phyloP scores from a whole-genome alignment of 176 grass and related monocot genomes.

The Oryza punctata region DNA sequence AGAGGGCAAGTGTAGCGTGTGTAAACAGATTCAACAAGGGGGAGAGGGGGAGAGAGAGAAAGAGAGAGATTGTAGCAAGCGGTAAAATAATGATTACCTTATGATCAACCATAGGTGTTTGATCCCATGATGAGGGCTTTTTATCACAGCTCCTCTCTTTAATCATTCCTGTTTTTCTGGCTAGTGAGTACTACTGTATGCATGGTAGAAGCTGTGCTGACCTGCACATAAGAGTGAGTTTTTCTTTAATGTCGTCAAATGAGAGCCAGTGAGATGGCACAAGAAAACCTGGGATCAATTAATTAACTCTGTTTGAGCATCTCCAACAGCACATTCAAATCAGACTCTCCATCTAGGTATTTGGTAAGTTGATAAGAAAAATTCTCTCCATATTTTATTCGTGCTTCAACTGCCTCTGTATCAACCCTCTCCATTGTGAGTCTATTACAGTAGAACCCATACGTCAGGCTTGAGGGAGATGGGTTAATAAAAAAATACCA shows the following conservation, averaged over 20 bases:
- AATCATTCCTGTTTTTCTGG: background rate
- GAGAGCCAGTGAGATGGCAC: background rate
- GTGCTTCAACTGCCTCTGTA: too few relatives aligned
- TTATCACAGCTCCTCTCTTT: background rate
- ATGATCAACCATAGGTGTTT: constrained; percentile 23
- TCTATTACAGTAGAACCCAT: too few relatives aligned
- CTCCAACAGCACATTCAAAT: too few relatives aligned
- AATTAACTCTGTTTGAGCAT: too few relatives aligned
- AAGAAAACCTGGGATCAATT: background rate
- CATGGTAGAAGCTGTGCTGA: background rate
- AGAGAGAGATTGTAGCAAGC: background rate
- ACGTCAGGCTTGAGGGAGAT: too few relatives aligned
- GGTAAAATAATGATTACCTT: constrained; percentile 38
- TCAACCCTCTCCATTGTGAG: too few relatives aligned
- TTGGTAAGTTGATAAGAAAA: too few relatives aligned
- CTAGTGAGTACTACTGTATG: too few relatives aligned
- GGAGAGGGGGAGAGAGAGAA: too few relatives aligned
- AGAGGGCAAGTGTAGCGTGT: background rate
- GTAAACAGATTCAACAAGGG: background rate
- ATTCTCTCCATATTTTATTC: too few relatives aligned
- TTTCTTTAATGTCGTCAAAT: background rate
- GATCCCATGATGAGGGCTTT: background rate
- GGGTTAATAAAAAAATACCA: too few relatives aligned
- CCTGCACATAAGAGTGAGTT: background rate
- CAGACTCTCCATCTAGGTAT: too few relatives aligned